Conservation (phyloP, 116 monocot genomes). For the Cymodocea nodosa region DNA sequence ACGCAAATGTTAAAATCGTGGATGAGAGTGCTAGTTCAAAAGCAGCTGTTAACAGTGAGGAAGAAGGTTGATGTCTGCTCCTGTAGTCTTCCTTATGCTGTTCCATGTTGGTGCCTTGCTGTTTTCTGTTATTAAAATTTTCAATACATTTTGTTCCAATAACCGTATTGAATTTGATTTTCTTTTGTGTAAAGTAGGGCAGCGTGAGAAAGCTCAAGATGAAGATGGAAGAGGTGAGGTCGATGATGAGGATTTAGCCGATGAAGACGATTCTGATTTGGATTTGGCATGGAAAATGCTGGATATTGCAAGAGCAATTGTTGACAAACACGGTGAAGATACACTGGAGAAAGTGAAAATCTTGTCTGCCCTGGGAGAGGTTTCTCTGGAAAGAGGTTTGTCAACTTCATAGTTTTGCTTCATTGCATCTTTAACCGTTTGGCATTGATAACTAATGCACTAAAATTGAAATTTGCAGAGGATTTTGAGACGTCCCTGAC, state of each 20-base stretch:
- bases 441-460: neutral
- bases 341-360: slow-evolving; percentile 78
- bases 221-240: slow-evolving; percentile 27
- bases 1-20: slow-evolving; percentile 7
- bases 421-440: neutral
- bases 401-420: neutral
- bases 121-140: neutral
- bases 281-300: slow-evolving; percentile 94
- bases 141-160: neutral
- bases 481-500: slow-evolving; percentile 73
- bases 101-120: neutral
- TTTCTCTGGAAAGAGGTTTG: slow-evolving; percentile 81
- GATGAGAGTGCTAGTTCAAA: slow-evolving; percentile 28
- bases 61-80: slow-evolving; percentile 6
- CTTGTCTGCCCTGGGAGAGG: slow-evolving; percentile 69
- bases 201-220: slow-evolving; percentile 19
- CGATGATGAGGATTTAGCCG: slow-evolving; percentile 50
- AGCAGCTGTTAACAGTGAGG: slow-evolving; percentile 7
- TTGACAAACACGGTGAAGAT: slow-evolving; percentile 48
- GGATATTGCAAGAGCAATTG: slow-evolving; percentile 88
- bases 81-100: neutral
- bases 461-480: slow-evolving; percentile 36
- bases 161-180: neutral
- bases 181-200: slow-evolving; percentile 8
- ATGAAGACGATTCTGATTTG: slow-evolving; percentile 88